Percentiles rank a stretch among this genome's conserved stretches.
These are phyloP conservation scores for Scleromitrula shiraiana DNA, from an alignment of 2,329 filamentous ascomycete genomes.

Conservation along the genomic window DNA sequence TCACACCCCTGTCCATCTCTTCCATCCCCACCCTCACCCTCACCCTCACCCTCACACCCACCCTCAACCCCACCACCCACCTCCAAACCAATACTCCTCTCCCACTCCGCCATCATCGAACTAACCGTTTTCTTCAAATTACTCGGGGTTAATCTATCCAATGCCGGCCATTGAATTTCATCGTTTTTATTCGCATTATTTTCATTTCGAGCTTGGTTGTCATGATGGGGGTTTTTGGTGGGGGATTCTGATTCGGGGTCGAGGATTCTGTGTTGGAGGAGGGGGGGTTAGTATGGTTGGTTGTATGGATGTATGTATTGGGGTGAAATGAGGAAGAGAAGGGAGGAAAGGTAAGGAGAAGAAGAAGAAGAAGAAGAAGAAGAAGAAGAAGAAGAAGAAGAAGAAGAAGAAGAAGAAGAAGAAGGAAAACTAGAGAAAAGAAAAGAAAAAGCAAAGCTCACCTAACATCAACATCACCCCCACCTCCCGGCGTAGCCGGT, in stretches of 20 bases:
- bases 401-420: neutral
- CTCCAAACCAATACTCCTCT: constrained; percentile 61
- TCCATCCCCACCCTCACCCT: neutral
- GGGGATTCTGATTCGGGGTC: constrained; percentile 16
- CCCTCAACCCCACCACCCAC: constrained; percentile 6
- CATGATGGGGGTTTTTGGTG: constrained; percentile 1
- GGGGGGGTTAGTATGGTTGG: neutral
- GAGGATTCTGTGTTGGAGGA: too few species aligned
- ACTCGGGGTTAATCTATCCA: constrained; percentile 49
- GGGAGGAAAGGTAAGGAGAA: neutral
- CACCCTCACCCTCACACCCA: neutral
- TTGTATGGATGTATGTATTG: constrained; percentile 4
- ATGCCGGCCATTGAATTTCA: constrained; percentile 32
- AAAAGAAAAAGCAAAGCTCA: constrained; percentile 14
- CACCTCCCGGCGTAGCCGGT: constrained; percentile 23
- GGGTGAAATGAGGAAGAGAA: too few species aligned
- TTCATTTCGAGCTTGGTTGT: constrained; percentile 14
- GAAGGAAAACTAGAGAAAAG: too few species aligned
- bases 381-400: constrained; percentile 13
- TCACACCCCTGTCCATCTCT: neutral
- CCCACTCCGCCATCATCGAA: constrained; percentile 85
- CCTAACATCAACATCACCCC: constrained; percentile 21
- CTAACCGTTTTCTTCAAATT: constrained; percentile 78
- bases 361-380: neutral
- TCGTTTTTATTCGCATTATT: too few species aligned